Base-by-base conservation (phyloP, 2,329 filamentous ascomycete species). In the Chrysoporthe austroafricana region DNA sequence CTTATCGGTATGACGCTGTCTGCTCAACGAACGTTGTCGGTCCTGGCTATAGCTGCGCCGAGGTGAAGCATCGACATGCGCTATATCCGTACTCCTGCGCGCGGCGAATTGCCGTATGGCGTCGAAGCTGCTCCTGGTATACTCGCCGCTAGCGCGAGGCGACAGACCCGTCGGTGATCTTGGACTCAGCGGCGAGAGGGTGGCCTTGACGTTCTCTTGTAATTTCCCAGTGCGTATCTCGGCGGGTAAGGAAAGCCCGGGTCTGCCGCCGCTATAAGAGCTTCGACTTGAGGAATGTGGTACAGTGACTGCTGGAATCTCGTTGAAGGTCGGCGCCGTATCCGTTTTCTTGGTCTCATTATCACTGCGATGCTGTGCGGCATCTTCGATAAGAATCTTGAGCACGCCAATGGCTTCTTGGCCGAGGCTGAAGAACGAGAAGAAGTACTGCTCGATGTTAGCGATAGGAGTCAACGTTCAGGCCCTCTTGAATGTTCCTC, bases 401-500 rank as follows among this genome's bases (percentile, higher is more conserved):
- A 99, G 83, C 2, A 96, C 86, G 62, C 90, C 88, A 70, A 97
- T 88, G 16, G 93, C 95, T 73, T 97, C 92, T 73, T 91, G 89
- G 7, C 94, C 94, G 70, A 90, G 90, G 72, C 88, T 91, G 77
- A 97, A 97, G 79, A 98, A 98, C 0, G 94, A 96, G 78, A 99
- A 98, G 77, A 96, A 98, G 77, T 98, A 97, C 89, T 94, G 13
- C 57, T 9, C n/a, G 3, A 7, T n/a, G 65, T 79, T 63, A 80
- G 18, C 39, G 14, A 34, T 11, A 43, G n/a, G n/a, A 34, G 6
- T 36, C 7, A n/a, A 57, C 14, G 18, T 18, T 5, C 5, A 7
- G 3, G 14, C 0, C 3, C 6, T 3, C n/a, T 13, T 3, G 7
- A 3, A 6, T 3, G 3, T 4, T 68, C 76, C 81, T 71, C 81